A percentile compares a stretch with the other conserved stretches of the same genome.
Conservation (phyloP, 2,329 filamentous ascomycete genomes). For the Anisogramma anomala region DNA sequence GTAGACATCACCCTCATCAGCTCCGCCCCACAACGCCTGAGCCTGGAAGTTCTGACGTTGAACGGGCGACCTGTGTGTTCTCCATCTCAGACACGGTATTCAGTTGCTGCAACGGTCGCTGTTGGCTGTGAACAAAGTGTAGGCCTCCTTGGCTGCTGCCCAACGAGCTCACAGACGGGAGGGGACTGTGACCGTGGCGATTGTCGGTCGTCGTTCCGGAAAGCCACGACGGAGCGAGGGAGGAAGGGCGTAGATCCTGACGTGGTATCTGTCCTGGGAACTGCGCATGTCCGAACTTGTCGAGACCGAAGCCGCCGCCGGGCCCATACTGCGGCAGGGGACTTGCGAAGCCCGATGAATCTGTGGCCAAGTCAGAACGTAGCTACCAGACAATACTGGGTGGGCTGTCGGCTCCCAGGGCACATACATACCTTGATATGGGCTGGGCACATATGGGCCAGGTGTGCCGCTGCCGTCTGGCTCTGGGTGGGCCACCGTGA, state of each 20-base stretch:
- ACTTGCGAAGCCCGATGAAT: neutral
- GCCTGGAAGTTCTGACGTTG: slow-evolving; percentile 8
- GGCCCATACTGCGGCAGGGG: slow-evolving; percentile 3
- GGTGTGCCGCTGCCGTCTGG: slow-evolving; percentile 1
- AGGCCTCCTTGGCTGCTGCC: slow-evolving; percentile 1
- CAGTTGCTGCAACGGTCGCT: neutral
- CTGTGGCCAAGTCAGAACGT: neutral
- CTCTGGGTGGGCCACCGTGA: neutral
- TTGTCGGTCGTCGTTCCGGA: neutral
- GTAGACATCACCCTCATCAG: neutral
- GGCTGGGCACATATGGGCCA: slow-evolving; percentile 4
- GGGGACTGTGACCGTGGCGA: neutral
- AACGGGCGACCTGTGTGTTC: neutral
- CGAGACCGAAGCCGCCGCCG: neutral
- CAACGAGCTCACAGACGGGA: slow-evolving; percentile 6
- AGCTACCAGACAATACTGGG: neutral
- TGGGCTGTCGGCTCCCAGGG: no score
- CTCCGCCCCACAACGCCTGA: neutral
- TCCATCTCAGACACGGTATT: slow-evolving; percentile 10
- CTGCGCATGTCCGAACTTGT: neutral
- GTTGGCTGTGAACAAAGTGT: neutral
- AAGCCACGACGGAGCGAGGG: slow-evolving; percentile 5
- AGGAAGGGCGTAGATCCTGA: slow-evolving; percentile 2
- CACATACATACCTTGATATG: slow-evolving; percentile 8
- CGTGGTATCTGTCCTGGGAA: neutral